Base-by-base conservation (phyloP, 805 yeast genomes). In the Cyberlindnera suaveolens region DNA sequence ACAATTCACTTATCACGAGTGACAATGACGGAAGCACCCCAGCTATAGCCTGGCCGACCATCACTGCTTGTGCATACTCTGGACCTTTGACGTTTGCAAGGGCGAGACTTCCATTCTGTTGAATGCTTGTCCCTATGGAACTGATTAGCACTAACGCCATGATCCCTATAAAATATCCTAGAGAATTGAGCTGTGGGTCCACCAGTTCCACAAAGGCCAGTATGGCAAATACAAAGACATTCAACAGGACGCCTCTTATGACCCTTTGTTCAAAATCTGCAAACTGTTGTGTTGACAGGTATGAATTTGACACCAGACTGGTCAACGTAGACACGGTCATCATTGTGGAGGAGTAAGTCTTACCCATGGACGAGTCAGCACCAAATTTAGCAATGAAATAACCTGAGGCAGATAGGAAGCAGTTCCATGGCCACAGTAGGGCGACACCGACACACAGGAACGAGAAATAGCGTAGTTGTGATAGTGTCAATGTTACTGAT, bases 381-480 rank as follows among this genome's bases (percentile, higher is more conserved):
- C 62, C 64, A 48, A 91, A 77, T 52, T 89, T 60, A 5, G 41
- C n/a, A 7, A 49, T 39, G 56, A 88, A 87, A 63, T 87, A 89
- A 8, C 84, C 83, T 0, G 96, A 77, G 0, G 96, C 96, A 1
- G 95, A 79, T 9, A 93, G 64, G 49, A 90, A 82, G 52, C 93
- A 80, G 68, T 91, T 93, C 96, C 98, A 91, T 0, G 98, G 98
- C 97, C 98, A 91, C 17, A 91, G 70, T 17, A 84, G 69, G 1
- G 96, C 83, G 13, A 87, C 71, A 0, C 97, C 97, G 7, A 85
- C 72, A 11, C 77, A 52, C 19, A 48, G 27, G 33, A 45, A 45
- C 5, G 52, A 27, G 7, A 31, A 7, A 36, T 45, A 45, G n/a
- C 47, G n/a, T 4, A 48, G 34, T 14, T 36, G 41, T 36, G 48